Base-by-base conservation (phyloP, 1,284 basidiomycete species). In the Cryptococcus sp. region DNA sequence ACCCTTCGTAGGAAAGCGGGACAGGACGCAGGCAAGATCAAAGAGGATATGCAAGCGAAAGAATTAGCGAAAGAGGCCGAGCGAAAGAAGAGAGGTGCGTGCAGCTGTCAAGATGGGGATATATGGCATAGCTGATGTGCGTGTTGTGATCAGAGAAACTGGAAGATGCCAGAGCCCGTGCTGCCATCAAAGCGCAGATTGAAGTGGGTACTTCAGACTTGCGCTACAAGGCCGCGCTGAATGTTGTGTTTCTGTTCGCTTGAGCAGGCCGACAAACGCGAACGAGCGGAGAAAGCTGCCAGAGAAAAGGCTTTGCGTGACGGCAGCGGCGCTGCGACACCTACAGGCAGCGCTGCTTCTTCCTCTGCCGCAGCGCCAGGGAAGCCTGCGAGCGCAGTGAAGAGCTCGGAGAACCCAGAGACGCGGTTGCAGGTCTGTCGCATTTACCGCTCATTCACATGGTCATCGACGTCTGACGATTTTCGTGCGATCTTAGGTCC, bases 111-210 rank as follows among this genome's bases (percentile, higher is more conserved):
- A 69, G 70, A 11, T 40, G 23, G 39, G 20, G 38, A 48, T 41
- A 8, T 25, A 38, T 35, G 39, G 45, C 55, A 41, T 44, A 38
- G 23, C 38, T 54, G 23, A 35, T 35, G 23, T 31, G 45, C 19
- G 19, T 19, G 42, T 2, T 35, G 2, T 2, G 7, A 35, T 35
- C 27, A 90, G 92, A 94, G 69, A 95, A 95, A 80, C 70, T 90
- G 42, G 89, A 89, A 53, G 93, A 96, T 53, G 86, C 86, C 27
- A 87, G 86, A 73, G 93, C 91, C 1, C 86, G 82, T 61, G 90
- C 89, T 3, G 89, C 89, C 3, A 82, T 95, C 69, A 91, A 91
- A 73, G 90, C 88, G 0, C 91, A 95, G 76, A 96, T 97, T 65
- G 93, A 95, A 77, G 75, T 72, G 51, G 53, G 66, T 35, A 8